Percentiles rank a stretch among this genome's conserved stretches.
Evolutionary conservation across 371 early-diverging fungal species (phyloP).

Genomic region (Mucor irregularis): DNA sequence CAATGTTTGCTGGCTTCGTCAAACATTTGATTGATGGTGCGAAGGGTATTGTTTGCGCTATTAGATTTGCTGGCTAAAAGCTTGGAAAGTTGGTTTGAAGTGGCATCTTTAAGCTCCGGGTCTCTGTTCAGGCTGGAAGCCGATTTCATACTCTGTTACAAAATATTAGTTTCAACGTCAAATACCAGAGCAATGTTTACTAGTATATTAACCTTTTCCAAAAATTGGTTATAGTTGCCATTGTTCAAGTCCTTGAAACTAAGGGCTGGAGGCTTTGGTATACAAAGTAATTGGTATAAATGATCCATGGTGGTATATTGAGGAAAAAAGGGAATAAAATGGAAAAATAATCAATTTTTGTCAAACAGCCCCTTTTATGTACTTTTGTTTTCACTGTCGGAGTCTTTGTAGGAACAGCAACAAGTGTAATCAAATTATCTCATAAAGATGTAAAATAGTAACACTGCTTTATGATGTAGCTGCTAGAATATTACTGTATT

Average conservation of each 20-base stretch:
- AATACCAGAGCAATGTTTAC: conserved; percentile 7
- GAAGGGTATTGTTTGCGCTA: conserved; percentile 30
- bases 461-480: too few relatives aligned
- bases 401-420: background rate
- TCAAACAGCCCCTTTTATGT: too few relatives aligned
- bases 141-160: conserved; percentile 22
- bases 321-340: background rate
- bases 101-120: conserved; percentile 17
- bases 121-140: conserved; percentile 19
- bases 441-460: too few relatives aligned
- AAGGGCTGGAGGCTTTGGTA: conserved; percentile 19
- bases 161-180: background rate
- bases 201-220: conserved; percentile 6
- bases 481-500: too few relatives aligned
- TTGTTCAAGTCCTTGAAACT: conserved; percentile 16
- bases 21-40: conserved; percentile 35
- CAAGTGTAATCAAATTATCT: background rate
- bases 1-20: conserved; percentile 28
- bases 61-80: conserved; percentile 31
- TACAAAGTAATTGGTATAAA: conserved; percentile 22
- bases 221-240: conserved; percentile 15
- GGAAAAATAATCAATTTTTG: background rate
- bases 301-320: conserved; percentile 5
- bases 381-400: background rate
- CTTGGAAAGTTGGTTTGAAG: conserved; percentile 20